A percentile compares a stretch with the other conserved stretches of the same genome.
Conservation (phyloP, 306 rosid genomes). For the Medicago truncatula region MtrunA17r5.0-ANR NC_053049.1:47720001-47720500, state of each 20-base stretch:
- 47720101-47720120: conserved; percentile 36
- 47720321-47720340: too few species aligned
- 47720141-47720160: not conserved
- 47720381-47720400: too few species aligned
- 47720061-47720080: conserved; percentile 70
- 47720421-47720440: too few species aligned
- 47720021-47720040: conserved; percentile 57
- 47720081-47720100: conserved; percentile 53
- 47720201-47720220: not conserved
- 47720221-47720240: conserved; percentile 6
- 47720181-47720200: not conserved
- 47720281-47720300: not conserved
- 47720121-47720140: not conserved
- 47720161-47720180: not conserved
- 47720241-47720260: too few species aligned
- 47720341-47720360: too few species aligned
- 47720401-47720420: too few species aligned
- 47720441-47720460: too few species aligned
- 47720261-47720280: too few species aligned
- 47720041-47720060: conserved; percentile 63
- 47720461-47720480: too few species aligned
- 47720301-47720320: too few species aligned
- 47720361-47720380: too few species aligned
- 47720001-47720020: conserved; percentile 88
- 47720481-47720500: too few species aligned